Conservation (phyloP, 352 stramenopile species). For the Pythium dissimile region DNA sequence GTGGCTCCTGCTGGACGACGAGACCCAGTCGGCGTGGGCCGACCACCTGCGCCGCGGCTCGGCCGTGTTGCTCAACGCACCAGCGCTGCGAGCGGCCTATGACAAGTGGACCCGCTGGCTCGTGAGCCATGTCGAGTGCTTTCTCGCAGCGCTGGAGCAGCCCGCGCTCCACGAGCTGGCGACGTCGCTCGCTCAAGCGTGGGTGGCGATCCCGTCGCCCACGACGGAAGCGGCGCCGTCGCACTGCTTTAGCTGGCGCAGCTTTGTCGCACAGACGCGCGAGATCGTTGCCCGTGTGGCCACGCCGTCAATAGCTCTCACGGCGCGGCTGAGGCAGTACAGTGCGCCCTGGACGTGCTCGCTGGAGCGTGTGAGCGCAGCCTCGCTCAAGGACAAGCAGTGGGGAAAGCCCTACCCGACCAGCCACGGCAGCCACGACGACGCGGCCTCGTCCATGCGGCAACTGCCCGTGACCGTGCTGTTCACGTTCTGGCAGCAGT, state of each 20-base stretch:
- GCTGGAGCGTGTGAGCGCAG: constrained; percentile 1
- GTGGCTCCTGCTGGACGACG: constrained; percentile 4
- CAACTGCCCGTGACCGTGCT: background rate
- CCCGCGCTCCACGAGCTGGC: background rate
- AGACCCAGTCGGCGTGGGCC: background rate
- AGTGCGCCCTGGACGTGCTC: background rate
- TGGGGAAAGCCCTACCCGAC: background rate
- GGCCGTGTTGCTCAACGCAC: background rate
- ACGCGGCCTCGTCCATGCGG: background rate
- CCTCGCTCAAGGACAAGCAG: background rate
- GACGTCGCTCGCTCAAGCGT: background rate
- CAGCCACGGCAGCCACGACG: background rate
- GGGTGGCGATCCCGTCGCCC: background rate
- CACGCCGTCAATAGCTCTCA: background rate
- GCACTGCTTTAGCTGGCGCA: constrained; percentile 3
- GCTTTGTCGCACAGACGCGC: constrained; percentile 9
- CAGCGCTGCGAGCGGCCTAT: background rate
- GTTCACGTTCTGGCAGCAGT: constrained; percentile 14
- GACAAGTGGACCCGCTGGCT: constrained; percentile 3
- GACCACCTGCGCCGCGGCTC: constrained; percentile 1
- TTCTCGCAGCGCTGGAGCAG: constrained; percentile 3
- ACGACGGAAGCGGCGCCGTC: too few species aligned
- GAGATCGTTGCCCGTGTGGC: background rate
- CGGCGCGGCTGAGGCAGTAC: background rate
- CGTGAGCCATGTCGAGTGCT: constrained; percentile 7